Percentiles rank a stretch among this genome's conserved stretches.
Evolutionary conservation across 768 basidiomycete genomes (phyloP).

Genomic region (Wakefieldia striispora): DNA sequence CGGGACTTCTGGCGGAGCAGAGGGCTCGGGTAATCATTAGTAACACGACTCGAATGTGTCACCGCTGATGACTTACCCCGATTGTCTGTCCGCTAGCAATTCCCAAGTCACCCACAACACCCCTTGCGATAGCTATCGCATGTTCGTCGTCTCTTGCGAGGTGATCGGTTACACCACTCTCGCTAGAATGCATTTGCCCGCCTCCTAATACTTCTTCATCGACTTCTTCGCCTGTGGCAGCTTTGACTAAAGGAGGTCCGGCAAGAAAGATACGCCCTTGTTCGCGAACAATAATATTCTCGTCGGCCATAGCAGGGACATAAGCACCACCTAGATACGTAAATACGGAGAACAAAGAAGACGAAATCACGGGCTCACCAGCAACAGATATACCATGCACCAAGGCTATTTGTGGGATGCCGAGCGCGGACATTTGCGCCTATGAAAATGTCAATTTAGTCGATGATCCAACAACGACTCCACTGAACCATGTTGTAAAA

Average conservation of each 20-base stretch:
- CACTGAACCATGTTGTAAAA: conserved; percentile 89
- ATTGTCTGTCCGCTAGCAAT: conserved; percentile 49
- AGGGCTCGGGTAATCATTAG: conserved; percentile 43
- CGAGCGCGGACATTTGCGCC: conserved; percentile 91
- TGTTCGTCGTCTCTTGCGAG: conserved; percentile 84
- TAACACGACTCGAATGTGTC: not conserved
- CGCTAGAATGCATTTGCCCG: conserved; percentile 86
- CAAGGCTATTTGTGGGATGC: conserved; percentile 88
- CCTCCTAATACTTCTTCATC: conserved; percentile 92
- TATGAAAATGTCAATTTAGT: conserved; percentile 29
- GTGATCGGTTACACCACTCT: conserved; percentile 90
- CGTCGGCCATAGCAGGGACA: conserved; percentile 96
- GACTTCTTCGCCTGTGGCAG: conserved; percentile 90
- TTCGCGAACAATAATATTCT: conserved; percentile 86
- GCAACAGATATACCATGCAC: conserved; percentile 96
- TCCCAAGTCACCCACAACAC: conserved; percentile 77
- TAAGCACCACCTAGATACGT: conserved; percentile 72
- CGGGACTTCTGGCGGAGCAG: conserved; percentile 63
- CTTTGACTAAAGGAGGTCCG: conserved; percentile 92
- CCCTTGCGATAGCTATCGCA: conserved; percentile 76
- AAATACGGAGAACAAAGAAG: conserved; percentile 3
- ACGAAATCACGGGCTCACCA: conserved; percentile 37
- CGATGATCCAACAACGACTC: not conserved
- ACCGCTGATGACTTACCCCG: conserved; percentile 42
- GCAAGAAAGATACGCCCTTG: conserved; percentile 94